phyloP scores from a whole-genome alignment of 2,329 filamentous ascomycete genomes.

The Periconia digitata region DNA sequence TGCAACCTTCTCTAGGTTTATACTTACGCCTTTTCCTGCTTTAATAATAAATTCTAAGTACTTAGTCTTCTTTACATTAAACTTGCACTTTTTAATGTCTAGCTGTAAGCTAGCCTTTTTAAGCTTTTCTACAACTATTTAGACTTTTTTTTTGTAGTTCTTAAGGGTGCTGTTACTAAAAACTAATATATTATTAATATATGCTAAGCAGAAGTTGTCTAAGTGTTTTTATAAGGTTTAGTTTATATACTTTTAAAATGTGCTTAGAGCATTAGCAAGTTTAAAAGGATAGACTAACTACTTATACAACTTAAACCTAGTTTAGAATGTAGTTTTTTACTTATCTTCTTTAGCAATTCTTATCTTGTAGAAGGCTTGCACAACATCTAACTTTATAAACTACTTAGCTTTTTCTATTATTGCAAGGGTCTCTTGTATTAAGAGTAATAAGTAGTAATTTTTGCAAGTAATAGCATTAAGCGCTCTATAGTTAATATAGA shows the following conservation, averaged over 20 bases:
- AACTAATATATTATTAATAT: background rate
- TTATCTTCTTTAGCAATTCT: background rate
- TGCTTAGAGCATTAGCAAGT: background rate
- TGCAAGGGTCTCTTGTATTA: background rate
- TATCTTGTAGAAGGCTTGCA: background rate
- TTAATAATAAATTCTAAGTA: slow-evolving; percentile 12
- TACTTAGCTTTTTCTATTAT: background rate
- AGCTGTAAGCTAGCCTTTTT: background rate
- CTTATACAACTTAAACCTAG: background rate
- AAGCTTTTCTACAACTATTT: background rate
- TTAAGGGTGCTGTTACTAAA: background rate
- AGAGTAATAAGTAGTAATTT: background rate
- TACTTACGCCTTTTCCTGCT: slow-evolving; percentile 3
- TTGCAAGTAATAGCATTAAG: background rate
- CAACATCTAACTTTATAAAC: background rate
- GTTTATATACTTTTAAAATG: background rate
- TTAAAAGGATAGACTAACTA: background rate
- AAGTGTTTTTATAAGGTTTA: background rate
- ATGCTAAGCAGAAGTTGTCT: background rate
- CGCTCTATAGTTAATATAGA: background rate
- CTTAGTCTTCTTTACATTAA: slow-evolving; percentile 2
- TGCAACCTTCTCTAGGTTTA: slow-evolving; percentile 6
- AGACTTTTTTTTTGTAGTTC: background rate
- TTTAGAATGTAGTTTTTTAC: background rate
- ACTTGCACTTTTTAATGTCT: slow-evolving; percentile 10